These are phyloP conservation scores for Scheffersomyces illinoinensis DNA, from an alignment of 1,139 yeast genomes.

Conservation along the genomic window DNA sequence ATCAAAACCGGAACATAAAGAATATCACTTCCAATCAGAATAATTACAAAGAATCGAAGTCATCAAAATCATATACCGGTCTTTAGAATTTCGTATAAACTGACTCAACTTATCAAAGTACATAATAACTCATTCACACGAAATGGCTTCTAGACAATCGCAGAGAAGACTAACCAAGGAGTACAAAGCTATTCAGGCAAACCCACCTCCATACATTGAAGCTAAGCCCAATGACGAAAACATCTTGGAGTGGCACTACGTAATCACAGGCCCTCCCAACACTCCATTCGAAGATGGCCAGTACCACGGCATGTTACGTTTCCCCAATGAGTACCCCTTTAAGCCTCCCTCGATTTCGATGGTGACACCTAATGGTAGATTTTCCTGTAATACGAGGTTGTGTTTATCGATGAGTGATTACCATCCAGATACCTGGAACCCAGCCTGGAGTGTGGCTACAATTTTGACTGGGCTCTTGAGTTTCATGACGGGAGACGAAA, in stretches of 20 bases:
- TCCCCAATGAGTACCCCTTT: conserved; percentile 88
- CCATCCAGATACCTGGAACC: conserved; percentile 94
- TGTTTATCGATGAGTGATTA: conserved; percentile 90
- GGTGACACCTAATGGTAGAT: conserved; percentile 85
- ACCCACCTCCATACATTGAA: conserved; percentile 76
- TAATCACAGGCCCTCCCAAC: conserved; percentile 82
- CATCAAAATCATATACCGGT: too few species aligned
- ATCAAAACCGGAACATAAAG: not conserved
- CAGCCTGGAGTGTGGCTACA: conserved; percentile 91
- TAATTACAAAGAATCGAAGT: too few species aligned
- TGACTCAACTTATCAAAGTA: too few species aligned
- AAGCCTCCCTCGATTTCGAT: conserved; percentile 90
- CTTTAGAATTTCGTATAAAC: too few species aligned
- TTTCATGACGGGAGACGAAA: conserved; percentile 69
- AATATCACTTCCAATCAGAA: too few species aligned
- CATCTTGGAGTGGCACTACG: conserved; percentile 64
- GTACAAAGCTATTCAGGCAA: conserved; percentile 68
- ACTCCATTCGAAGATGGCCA: conserved; percentile 87
- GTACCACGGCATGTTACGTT: conserved; percentile 82
- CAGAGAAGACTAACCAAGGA: conserved; percentile 68
- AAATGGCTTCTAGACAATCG: conserved; percentile 52
- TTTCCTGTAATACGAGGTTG: conserved; percentile 73
- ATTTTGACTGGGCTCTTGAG: conserved; percentile 82
- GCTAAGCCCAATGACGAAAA: conserved; percentile 80
- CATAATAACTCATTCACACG: not conserved